A percentile compares a stretch with the other conserved stretches of the same genome.
Evolutionary conservation across 164 flowering plant genomes (phyloP).

Genomic region (Nymphaea colorata): DNA sequence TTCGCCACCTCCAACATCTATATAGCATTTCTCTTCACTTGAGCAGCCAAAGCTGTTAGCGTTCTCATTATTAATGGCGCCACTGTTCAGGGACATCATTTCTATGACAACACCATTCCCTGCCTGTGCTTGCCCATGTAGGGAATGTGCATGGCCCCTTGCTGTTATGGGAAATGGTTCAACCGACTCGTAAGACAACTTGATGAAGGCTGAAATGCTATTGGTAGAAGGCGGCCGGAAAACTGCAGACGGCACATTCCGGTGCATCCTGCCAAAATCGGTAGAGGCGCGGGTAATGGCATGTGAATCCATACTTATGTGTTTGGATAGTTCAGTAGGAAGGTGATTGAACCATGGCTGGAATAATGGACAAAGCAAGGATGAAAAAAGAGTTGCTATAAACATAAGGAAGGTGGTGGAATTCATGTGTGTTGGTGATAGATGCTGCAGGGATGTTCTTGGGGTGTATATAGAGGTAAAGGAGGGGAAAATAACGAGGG

Average conservation of each 20-base stretch:
- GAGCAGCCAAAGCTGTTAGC: too few species aligned
- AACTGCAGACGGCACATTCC: slow-evolving; percentile 48
- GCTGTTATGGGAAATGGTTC: slow-evolving; percentile 61
- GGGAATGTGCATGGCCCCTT: slow-evolving; percentile 91
- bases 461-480: too few species aligned
- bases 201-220: slow-evolving; percentile 40
- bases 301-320: slow-evolving; percentile 10
- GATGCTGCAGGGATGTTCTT: too few species aligned
- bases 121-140: slow-evolving; percentile 77
- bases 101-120: slow-evolving; percentile 52
- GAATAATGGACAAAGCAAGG: too few species aligned
- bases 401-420: too few species aligned
- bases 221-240: slow-evolving; percentile 47
- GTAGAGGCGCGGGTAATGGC: slow-evolving; percentile 28
- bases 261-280: slow-evolving; percentile 50
- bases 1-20: slow-evolving; percentile 95
- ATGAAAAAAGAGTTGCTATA: too few species aligned
- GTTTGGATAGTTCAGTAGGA: too few species aligned
- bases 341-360: too few species aligned
- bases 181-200: slow-evolving; percentile 29
- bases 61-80: not conserved
- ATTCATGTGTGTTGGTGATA: too few species aligned
- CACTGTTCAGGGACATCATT: slow-evolving; percentile 31
- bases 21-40: slow-evolving; percentile 20
- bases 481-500: too few species aligned